phyloP scores from a whole-genome alignment of 1,284 basidiomycete species.

The Rhodotorula sp. region DNA sequence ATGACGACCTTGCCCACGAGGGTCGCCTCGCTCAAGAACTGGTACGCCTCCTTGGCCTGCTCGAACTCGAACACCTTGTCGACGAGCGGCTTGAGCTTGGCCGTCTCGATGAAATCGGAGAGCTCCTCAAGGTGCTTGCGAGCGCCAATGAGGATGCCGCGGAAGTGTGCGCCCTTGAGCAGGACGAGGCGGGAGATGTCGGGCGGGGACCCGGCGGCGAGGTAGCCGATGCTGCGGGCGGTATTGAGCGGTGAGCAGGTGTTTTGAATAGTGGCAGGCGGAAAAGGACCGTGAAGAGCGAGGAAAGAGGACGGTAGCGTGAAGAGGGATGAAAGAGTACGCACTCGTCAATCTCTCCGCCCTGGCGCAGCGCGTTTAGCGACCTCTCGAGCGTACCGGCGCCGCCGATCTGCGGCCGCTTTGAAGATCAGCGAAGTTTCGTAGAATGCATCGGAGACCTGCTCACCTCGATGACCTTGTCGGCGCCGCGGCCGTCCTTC shows the following conservation, averaged over 20 bases:
- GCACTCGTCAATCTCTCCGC: slow-evolving; percentile 41
- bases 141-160: slow-evolving; percentile 54
- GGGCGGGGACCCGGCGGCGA: slow-evolving; percentile 1
- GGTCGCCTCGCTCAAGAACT: slow-evolving; percentile 49
- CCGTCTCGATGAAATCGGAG: slow-evolving; percentile 50
- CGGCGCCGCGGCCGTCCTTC: slow-evolving; percentile 61
- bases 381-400: slow-evolving; percentile 47
- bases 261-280: no score
- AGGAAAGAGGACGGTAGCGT: no score
- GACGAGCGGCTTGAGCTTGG: slow-evolving; percentile 50
- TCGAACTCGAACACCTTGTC: slow-evolving; percentile 51
- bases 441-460: no score
- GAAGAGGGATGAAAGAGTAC: slow-evolving; percentile 43
- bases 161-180: slow-evolving; percentile 44
- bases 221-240: background rate
- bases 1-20: slow-evolving; percentile 52
- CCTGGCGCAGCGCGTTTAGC: slow-evolving; percentile 24
- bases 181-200: slow-evolving; percentile 2
- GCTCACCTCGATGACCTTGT: slow-evolving; percentile 52
- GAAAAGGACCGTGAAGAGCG: slow-evolving; percentile 13
- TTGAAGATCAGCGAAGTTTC: background rate
- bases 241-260: background rate
- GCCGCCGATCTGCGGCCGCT: slow-evolving; percentile 26
- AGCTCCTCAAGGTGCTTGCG: slow-evolving; percentile 53
- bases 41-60: slow-evolving; percentile 52